Base-by-base conservation (phyloP, 768 basidiomycete species). In the Tremella mesenterica region DNA sequence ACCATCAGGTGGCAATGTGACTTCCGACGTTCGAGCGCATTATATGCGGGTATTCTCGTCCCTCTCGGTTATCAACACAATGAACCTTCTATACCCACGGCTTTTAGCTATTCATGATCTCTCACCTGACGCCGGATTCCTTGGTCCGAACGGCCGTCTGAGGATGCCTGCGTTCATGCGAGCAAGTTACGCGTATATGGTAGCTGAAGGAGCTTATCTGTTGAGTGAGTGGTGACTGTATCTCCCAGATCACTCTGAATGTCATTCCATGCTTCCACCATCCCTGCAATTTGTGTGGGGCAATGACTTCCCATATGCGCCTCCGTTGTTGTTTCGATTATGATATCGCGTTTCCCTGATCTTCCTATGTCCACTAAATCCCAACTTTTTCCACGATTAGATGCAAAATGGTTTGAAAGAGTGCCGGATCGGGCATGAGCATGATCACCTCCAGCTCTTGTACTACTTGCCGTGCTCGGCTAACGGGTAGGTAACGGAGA, bases 1-100 rank as follows among this genome's bases (percentile, higher is more conserved):
- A 44, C 18, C 20, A 18, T 28, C 43, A 92, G 90, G 83, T 43
- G 83, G 86, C 14, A 83, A 81, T 61, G 91, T 99, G 45, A 84
- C 86, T 5, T 85, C 90, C n/a, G 95, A 97, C 64, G 89, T 92
- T 10, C 85, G 95, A 48, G 88, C 90, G 60, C 86, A 84, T 66
- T 80, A 85, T 64, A 83, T 84, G 46, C 86, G 91, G 58, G 80
- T 81, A 60, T 77, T 95, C 44, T 79, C 82, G 57, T 81, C 82
- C 0, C 81, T 84, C 77, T 77, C 81, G 48, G 81, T 86, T 9
- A 81, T 85, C 16, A 76, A 76, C 31, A 79, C 85, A 9, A 81
- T 93, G 70, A 82, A 83, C 53, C 78, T 86, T 59, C 79, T 97
- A 13, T 97, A 97, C 73, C 95, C 95, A 5, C 81, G 83, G 20